Base-by-base conservation (phyloP, 768 basidiomycete species). In the Suillus americanus region DNA sequence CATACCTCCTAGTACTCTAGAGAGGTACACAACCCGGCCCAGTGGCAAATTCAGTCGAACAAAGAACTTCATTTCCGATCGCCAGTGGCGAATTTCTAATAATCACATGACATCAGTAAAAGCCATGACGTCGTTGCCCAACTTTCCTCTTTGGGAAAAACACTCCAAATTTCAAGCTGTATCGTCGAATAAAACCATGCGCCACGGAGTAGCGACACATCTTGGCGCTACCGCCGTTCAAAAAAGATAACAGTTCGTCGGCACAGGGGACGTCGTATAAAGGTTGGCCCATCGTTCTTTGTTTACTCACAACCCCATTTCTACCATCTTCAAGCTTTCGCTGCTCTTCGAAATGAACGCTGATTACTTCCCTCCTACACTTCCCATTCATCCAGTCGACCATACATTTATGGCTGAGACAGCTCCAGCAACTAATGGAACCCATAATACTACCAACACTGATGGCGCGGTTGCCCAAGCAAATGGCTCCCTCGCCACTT, bases 291-390 rank as follows among this genome's bases (percentile, higher is more conserved):
- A 6, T 38, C 37, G 1, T 10, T 20, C 35, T 56, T 41, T 2
- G 10, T 59, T 25, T 28, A 40, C 33, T 37, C 10, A 53, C 51
- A 33, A 23, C 64, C 62, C 46, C 41, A 9, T 56, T 54, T 14
- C 43, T 48, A 13, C 20, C 30, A 14, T 46, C 56, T 35, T 10
- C 54, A 64, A 73, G 70, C 63, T 33, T 59, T 62, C 40, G 68
- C 69, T 45, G 61, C 45, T 33, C n/a, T 20, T 38, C 20, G n/a
- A 37, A 20, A 68, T 66, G 65, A 62, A 64, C 14, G 4, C 48
- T 63, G 71, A 72, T 54, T 78, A 78, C 70, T 78, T 78, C 64
- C 77, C 80, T 54, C 77, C 71, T 12, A 75, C 79, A 0, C 7
- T 16, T 25, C 13, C 30, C 30, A 30, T 25, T 25, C 14, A 14